These are phyloP conservation scores for Penicillium psychrofluorescens DNA, from an alignment of 495 filamentous ascomycete species.

Conservation along the genomic window DNA sequence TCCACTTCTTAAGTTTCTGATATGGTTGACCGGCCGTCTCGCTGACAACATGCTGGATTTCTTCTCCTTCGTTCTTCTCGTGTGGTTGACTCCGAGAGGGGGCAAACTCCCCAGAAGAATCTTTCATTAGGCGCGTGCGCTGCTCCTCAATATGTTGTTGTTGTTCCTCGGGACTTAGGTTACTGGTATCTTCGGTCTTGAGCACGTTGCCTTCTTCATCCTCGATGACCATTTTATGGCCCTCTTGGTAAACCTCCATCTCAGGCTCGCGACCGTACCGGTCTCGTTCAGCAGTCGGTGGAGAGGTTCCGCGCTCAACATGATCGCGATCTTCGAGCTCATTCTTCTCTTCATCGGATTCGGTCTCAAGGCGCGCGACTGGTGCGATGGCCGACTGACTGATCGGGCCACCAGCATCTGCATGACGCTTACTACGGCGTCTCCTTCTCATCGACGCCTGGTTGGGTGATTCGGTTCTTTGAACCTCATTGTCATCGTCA, in stretches of 20 bases:
- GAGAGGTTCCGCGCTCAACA: slow-evolving; percentile 24
- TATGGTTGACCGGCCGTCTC: slow-evolving; percentile 23
- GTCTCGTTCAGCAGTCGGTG: slow-evolving; percentile 25
- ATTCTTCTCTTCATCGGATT: slow-evolving; percentile 19
- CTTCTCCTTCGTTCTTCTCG: slow-evolving; percentile 38
- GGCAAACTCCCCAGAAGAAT: slow-evolving; percentile 37
- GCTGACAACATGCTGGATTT: slow-evolving; percentile 27
- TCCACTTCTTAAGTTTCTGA: slow-evolving; percentile 28
- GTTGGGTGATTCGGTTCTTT: slow-evolving; percentile 52
- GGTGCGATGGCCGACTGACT: slow-evolving; percentile 86
- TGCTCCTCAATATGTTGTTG: slow-evolving; percentile 49
- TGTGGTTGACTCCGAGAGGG: slow-evolving; percentile 35
- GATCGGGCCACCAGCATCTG: slow-evolving; percentile 79
- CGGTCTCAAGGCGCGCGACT: slow-evolving; percentile 21
- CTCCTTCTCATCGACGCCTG: slow-evolving; percentile 44
- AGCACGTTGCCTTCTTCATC: slow-evolving; percentile 85
- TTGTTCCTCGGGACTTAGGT: slow-evolving; percentile 39
- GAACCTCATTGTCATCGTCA: slow-evolving; percentile 59
- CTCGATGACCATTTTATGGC: slow-evolving; percentile 74
- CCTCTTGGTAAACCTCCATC: slow-evolving; percentile 73
- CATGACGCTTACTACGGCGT: slow-evolving; percentile 63
- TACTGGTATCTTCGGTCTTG: slow-evolving; percentile 37
- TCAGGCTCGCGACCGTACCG: slow-evolving; percentile 31
- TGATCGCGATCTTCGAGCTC: slow-evolving; percentile 31
- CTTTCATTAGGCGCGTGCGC: slow-evolving; percentile 51